A percentile compares a stretch with the other conserved stretches of the same genome.
phyloP scores from a whole-genome alignment of 2,329 filamentous ascomycete species.

The Lithohypha guttulata region DNA sequence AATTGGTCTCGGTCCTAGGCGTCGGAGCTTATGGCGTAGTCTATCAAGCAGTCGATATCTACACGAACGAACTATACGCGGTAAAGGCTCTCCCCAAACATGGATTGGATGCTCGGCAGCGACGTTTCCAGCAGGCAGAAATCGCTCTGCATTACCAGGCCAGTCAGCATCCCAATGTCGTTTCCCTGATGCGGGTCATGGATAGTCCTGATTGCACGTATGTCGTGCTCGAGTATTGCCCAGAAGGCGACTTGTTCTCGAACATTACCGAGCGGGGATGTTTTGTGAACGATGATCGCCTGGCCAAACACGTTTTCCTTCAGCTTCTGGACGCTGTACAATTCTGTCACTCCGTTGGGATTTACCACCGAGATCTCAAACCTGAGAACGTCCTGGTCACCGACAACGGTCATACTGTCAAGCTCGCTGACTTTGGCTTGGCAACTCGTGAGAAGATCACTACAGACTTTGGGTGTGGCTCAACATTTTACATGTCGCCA shows the following conservation, averaged over 20 bases:
- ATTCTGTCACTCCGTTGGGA: constrained; percentile 83
- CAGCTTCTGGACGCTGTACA: constrained; percentile 95
- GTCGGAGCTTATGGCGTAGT: constrained; percentile 95
- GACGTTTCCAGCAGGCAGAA: constrained; percentile 83
- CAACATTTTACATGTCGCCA: constrained; percentile 99
- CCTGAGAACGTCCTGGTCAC: constrained; percentile 95
- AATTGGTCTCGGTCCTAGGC: constrained; percentile 75
- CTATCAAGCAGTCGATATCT: constrained; percentile 77
- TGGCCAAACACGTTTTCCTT: constrained; percentile 79
- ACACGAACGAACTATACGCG: constrained; percentile 72
- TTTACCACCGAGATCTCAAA: constrained; percentile 96
- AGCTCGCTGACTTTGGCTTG: constrained; percentile 94
- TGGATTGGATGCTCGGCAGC: constrained; percentile 78
- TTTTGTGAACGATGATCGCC: constrained; percentile 83
- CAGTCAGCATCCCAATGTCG: constrained; percentile 82
- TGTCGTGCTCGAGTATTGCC: constrained; percentile 93
- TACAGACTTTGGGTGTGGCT: constrained; percentile 93
- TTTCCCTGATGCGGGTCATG: constrained; percentile 87
- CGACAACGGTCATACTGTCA: constrained; percentile 77
- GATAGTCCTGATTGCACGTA: constrained; percentile 87
- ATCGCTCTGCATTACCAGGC: constrained; percentile 84
- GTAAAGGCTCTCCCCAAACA: constrained; percentile 95
- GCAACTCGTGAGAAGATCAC: constrained; percentile 75
- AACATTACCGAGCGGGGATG: constrained; percentile 94
- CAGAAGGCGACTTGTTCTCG: constrained; percentile 90